phyloP scores from a whole-genome alignment of 306 rosid species.

The Comarum palustre region DNA sequence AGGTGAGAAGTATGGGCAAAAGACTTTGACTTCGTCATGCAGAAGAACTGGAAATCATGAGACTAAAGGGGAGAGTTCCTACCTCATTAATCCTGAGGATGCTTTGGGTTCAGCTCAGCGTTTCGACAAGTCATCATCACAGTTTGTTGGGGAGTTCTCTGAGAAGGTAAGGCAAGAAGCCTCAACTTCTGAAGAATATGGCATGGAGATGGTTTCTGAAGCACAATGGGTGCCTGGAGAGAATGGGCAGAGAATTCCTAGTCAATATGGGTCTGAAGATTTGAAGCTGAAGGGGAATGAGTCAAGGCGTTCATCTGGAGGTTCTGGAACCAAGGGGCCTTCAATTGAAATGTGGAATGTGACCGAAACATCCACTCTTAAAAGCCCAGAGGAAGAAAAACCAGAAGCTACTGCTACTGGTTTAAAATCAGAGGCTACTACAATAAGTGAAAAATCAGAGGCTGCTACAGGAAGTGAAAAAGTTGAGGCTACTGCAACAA shows the following conservation, averaged over 20 bases:
- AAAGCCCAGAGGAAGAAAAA: conserved; percentile 41
- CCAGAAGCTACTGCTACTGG: conserved; percentile 28
- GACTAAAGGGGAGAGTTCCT: conserved; percentile 32
- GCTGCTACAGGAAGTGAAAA: conserved; percentile 32
- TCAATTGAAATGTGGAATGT: conserved; percentile 81
- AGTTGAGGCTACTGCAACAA: conserved; percentile 31
- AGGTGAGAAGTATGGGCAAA: conserved; percentile 31
- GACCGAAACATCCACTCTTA: conserved; percentile 39
- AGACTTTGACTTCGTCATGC: conserved; percentile 21
- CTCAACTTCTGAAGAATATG: conserved; percentile 31
- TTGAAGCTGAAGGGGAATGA: conserved; percentile 39
- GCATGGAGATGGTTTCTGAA: conserved; percentile 36
- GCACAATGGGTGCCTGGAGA: conserved; percentile 34
- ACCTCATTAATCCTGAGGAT: conserved; percentile 43
- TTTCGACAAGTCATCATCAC: conserved; percentile 57
- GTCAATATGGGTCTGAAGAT: conserved; percentile 36
- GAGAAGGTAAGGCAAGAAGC: conserved; percentile 54
- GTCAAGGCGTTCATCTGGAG: conserved; percentile 46
- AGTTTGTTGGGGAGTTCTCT: conserved; percentile 58
- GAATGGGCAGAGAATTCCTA: conserved; percentile 25
- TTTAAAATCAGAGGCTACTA: conserved; percentile 42
- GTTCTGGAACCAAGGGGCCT: conserved; percentile 70
- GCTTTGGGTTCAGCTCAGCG: conserved; percentile 60
- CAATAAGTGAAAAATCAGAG: conserved; percentile 32
- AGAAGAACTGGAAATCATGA: conserved; percentile 33